Evolutionary conservation across 2,329 filamentous ascomycete genomes (phyloP).

Genomic region (Thermoascus crustaceus): DNA sequence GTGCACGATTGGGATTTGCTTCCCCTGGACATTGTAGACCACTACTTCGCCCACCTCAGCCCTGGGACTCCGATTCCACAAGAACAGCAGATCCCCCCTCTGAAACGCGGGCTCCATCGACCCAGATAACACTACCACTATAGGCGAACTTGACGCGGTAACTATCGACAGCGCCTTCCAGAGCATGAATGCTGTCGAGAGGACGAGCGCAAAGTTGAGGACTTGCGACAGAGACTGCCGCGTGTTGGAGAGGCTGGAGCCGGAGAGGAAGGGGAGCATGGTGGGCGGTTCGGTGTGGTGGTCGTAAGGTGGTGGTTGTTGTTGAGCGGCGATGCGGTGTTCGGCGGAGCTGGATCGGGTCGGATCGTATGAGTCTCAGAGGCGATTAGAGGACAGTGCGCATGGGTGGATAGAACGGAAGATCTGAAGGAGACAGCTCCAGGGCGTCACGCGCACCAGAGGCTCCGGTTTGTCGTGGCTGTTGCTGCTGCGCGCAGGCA

Average conservation of each 20-base stretch:
- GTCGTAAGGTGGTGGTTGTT: neutral
- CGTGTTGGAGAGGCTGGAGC: constrained; percentile 53
- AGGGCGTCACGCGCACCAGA: neutral
- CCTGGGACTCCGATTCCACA: constrained; percentile 54
- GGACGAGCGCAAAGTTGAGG: constrained; percentile 83
- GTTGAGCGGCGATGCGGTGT: neutral
- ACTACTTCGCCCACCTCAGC: constrained; percentile 65
- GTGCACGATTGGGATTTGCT: constrained; percentile 97
- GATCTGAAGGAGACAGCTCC: too few species aligned
- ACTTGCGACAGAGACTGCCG: constrained; percentile 74
- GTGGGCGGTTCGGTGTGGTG: constrained; percentile 21
- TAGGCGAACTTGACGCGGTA: constrained; percentile 63
- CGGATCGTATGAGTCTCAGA: too few species aligned
- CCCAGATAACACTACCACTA: constrained; percentile 59
- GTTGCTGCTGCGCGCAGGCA: neutral
- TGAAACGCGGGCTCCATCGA: constrained; percentile 62
- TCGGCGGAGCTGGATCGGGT: neutral
- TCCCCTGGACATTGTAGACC: constrained; percentile 78
- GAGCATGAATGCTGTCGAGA: constrained; percentile 90
- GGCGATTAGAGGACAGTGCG: too few species aligned
- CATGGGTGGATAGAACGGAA: too few species aligned
- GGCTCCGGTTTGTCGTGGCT: neutral
- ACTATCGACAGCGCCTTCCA: constrained; percentile 81
- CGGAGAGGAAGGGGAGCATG: constrained; percentile 63
- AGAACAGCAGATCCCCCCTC: constrained; percentile 54